Percentiles rank a stretch among this genome's conserved stretches.
These are phyloP conservation scores for Rhododendron williamsianum DNA, from an alignment of 148 eudicot species.

Conservation along the genomic window DNA sequence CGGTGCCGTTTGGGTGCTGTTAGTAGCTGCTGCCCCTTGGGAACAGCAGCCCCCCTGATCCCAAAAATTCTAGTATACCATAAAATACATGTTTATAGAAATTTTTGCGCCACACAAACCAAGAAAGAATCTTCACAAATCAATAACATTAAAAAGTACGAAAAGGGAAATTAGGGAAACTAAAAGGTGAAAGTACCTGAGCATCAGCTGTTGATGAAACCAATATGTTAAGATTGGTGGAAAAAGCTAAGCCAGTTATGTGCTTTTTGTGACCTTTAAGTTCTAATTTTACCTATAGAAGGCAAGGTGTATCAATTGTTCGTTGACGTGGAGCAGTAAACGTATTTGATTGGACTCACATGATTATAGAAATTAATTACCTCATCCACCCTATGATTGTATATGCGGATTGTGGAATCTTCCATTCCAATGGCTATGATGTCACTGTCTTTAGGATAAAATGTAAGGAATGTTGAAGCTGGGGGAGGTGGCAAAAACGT, in stretches of 20 bases:
- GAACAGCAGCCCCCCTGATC: neutral
- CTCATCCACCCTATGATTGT: slow-evolving; percentile 84
- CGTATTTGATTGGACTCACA: neutral
- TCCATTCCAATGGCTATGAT: slow-evolving; percentile 96
- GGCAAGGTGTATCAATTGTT: neutral
- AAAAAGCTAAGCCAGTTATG: slow-evolving; percentile 74
- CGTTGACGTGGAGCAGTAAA: neutral
- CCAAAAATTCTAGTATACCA: neutral
- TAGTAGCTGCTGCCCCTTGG: slow-evolving; percentile 1
- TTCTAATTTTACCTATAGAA: slow-evolving; percentile 53
- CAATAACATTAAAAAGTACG: neutral
- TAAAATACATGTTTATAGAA: neutral
- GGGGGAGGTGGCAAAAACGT: slow-evolving; percentile 94
- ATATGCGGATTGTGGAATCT: slow-evolving; percentile 84
- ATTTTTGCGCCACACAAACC: neutral
- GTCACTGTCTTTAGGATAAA: slow-evolving; percentile 85
- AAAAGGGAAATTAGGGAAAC: neutral
- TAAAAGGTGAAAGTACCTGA: slow-evolving; percentile 41
- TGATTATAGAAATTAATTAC: slow-evolving; percentile 27
- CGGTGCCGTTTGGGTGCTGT: neutral
- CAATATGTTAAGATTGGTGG: slow-evolving; percentile 56
- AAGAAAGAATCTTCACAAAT: neutral
- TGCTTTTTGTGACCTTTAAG: slow-evolving; percentile 71
- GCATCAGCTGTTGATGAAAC: slow-evolving; percentile 92
- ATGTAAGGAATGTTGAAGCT: slow-evolving; percentile 76